Conservation (phyloP, 2,329 filamentous ascomycete genomes). For the Nakataea oryzae region DNA sequence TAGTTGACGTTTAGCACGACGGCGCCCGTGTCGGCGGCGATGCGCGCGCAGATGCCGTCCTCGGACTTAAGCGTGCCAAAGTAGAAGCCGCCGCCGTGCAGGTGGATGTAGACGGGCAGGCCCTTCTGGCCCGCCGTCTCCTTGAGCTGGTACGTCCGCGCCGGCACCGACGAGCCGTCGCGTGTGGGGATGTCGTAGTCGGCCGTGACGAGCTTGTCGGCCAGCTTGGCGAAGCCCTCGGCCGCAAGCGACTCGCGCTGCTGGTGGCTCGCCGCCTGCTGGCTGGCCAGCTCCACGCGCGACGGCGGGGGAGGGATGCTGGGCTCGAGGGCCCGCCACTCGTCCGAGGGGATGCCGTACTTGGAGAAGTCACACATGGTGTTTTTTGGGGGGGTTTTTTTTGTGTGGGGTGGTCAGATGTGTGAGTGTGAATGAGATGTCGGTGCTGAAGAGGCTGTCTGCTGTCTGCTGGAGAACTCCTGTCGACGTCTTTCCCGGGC, state of each 20-base stretch:
- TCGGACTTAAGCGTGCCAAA: constrained; percentile 43
- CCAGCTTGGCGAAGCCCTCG: constrained; percentile 15
- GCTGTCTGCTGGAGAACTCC: too few species aligned
- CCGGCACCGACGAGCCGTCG: constrained; percentile 16
- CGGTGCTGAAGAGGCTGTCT: too few species aligned
- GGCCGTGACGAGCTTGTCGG: constrained; percentile 17
- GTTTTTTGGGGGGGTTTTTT: not conserved
- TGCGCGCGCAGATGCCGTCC: constrained; percentile 37
- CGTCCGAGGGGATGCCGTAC: constrained; percentile 28
- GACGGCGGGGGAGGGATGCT: constrained; percentile 16
- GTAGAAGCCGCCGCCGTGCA: constrained; percentile 26
- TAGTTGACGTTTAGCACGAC: constrained; percentile 47
- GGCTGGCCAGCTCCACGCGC: constrained; percentile 12
- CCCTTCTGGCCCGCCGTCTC: constrained; percentile 39
- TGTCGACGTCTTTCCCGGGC: too few species aligned
- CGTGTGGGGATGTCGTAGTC: constrained; percentile 18
- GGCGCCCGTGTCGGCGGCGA: constrained; percentile 28
- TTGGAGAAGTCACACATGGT: constrained; percentile 18
- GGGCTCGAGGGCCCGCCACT: constrained; percentile 30
- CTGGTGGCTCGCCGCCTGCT: constrained; percentile 18
- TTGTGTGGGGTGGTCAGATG: not conserved
- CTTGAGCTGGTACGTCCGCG: constrained; percentile 9
- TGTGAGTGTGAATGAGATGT: too few species aligned
- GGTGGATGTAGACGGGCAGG: constrained; percentile 8
- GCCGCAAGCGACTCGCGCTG: constrained; percentile 20